Evolutionary conservation across 2,329 filamentous ascomycete genomes (phyloP).

Genomic region (Xylaria polymorpha): DNA sequence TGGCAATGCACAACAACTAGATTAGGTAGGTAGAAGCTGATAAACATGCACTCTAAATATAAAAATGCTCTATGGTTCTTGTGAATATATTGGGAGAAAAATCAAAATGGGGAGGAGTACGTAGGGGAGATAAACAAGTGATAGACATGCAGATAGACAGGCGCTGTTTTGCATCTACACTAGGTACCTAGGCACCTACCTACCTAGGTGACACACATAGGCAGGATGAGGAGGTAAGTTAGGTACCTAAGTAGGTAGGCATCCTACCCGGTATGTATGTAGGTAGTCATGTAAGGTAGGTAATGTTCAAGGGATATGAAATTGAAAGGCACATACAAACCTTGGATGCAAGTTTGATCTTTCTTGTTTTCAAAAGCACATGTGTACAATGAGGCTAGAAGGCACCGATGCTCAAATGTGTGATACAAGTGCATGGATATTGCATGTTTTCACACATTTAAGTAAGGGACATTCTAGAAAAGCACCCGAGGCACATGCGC

Average conservation of each 20-base stretch:
- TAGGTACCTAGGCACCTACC: too few relatives aligned
- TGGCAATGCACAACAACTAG: neutral
- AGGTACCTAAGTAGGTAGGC: neutral
- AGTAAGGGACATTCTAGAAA: neutral
- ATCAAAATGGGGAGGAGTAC: neutral
- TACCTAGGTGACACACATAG: too few relatives aligned
- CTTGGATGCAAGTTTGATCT: too few relatives aligned
- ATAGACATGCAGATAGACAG: neutral
- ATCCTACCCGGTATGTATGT: neutral
- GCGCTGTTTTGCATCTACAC: neutral
- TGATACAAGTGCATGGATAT: too few relatives aligned
- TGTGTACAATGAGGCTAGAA: neutral
- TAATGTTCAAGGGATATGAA: too few relatives aligned
- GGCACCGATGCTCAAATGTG: neutral
- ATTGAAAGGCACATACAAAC: too few relatives aligned
- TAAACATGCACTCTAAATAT: neutral
- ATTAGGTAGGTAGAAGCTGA: too few relatives aligned
- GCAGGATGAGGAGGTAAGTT: too few relatives aligned
- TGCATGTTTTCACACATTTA: neutral
- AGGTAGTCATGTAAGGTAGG: too few relatives aligned
- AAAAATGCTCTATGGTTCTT: neutral
- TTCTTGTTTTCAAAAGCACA: too few relatives aligned
- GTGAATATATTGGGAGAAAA: neutral
- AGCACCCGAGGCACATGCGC: neutral
- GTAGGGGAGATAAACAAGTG: neutral